Conservation (phyloP, 163 green algal genomes). For the Dunaliella salina region DNA sequence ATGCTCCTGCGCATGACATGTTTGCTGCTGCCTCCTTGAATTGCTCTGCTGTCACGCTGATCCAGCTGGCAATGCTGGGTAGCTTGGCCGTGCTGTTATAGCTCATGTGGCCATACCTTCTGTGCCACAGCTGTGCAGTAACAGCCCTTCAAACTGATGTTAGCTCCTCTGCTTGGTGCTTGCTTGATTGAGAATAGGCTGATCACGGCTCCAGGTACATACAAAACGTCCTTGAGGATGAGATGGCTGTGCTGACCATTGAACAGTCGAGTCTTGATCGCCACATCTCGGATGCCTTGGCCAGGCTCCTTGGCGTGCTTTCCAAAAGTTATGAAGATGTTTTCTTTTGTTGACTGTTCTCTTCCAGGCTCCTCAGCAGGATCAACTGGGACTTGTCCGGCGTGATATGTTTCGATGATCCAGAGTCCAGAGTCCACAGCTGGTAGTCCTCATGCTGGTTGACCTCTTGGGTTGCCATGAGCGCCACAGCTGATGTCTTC, state of each 20-base stretch:
- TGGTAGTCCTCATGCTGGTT: background rate
- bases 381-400: background rate
- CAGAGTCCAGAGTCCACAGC: background rate
- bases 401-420: background rate
- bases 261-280: background rate
- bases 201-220: background rate
- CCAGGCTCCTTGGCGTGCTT: background rate
- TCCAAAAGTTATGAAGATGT: background rate
- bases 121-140: background rate
- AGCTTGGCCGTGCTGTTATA: background rate
- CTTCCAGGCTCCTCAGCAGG: background rate
- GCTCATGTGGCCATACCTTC: background rate
- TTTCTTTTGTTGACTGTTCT: too few relatives aligned
- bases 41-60: background rate
- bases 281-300: background rate
- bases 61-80: background rate
- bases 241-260: background rate
- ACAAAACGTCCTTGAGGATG: background rate
- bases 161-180: background rate
- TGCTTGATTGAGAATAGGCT: background rate
- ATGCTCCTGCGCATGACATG: background rate
- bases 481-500: background rate
- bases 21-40: background rate
- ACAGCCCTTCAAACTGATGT: too few relatives aligned
- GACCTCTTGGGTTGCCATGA: background rate